These are phyloP conservation scores for Maudiozyma humilis DNA, from an alignment of 1,139 yeast species.

Conservation along the genomic window DNA sequence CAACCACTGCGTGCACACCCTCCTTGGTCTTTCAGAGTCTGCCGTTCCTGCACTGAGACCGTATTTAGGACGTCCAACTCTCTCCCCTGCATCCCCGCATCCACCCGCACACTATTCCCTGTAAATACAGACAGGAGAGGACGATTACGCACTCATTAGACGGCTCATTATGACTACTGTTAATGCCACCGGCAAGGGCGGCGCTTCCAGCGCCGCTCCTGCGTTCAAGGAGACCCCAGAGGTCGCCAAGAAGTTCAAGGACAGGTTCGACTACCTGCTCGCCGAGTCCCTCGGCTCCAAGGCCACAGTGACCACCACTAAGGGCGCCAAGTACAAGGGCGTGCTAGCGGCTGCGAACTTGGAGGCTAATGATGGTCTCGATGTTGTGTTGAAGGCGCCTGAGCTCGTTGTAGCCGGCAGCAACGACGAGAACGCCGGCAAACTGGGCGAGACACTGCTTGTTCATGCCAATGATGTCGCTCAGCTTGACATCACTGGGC, in stretches of 20 bases:
- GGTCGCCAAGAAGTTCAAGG: constrained; percentile 33
- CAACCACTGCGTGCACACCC: too few relatives aligned
- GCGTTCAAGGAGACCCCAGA: constrained; percentile 21
- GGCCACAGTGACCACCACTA: constrained; percentile 50
- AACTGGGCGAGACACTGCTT: constrained; percentile 40
- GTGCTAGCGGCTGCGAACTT: constrained; percentile 41
- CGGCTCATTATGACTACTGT: constrained; percentile 10
- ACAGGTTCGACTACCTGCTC: constrained; percentile 43
- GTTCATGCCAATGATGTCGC: constrained; percentile 55
- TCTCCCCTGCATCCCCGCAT: too few relatives aligned
- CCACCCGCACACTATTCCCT: too few relatives aligned
- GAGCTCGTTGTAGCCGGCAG: constrained; percentile 30
- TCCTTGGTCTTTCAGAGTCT: too few relatives aligned
- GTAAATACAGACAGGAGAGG: too few relatives aligned
- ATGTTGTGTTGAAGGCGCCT: constrained; percentile 49
- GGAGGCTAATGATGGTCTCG: constrained; percentile 36
- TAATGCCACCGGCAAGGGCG: constrained; percentile 7
- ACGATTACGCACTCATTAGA: too few relatives aligned
- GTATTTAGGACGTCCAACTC: too few relatives aligned
- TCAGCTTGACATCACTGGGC: constrained; percentile 40
- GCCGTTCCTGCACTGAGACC: too few relatives aligned
- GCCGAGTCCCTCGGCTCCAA: constrained; percentile 50
- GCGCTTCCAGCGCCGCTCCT: constrained; percentile 11
- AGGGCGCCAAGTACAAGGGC: constrained; percentile 60
- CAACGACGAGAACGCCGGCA: constrained; percentile 14